Base-by-base conservation (phyloP, 1,284 basidiomycete genomes). In the Vanrija pseudolonga region DNA sequence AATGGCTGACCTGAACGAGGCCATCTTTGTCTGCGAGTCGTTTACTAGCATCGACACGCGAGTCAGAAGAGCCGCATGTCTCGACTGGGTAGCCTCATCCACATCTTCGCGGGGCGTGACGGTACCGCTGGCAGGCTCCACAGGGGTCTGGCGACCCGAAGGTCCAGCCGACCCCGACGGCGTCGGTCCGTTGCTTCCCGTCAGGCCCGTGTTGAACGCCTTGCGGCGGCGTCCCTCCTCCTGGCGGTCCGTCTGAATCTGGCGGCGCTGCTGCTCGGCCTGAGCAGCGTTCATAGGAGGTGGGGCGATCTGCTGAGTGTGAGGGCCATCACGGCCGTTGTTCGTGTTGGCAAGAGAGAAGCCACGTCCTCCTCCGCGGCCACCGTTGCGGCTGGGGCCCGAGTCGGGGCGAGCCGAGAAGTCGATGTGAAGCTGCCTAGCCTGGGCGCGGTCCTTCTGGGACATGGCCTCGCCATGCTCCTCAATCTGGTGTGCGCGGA, bases 401-500 rank as follows among this genome's bases (percentile, higher is more conserved):
- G 56, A 48, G 83, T 82, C 56, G 32, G 55, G 24, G 19, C 52
- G 43, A 11, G 62, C 51, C 4, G 53, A 42, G 65, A 97, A 97
- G 19, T 86, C 86, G 2, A 90, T 83, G 53, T 87, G 82, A 7
- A 98, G 79, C 14, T 90, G 83, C 20, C 88, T 80, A 0, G 87
- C 88, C 45, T 90, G 88, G 54, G 84, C 85, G 56, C 83, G 85
- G 66, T 93, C 90, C 19, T 85, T 81, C 1, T 86, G 77, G 15
- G 83, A 85, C 85, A 96, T 90, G 39, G 86, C 83, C 4, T 84
- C 84, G 11, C 86, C 88, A 66, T 98, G 95, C 66, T 72, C 70
- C 14, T 64, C 53, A 18, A 98, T 85, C 80, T 89, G 87, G 72
- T 98, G 95, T 0, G 87, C 93, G 74, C 95, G 87, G 46, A 97